phyloP scores from a whole-genome alignment of 2,329 filamentous ascomycete species.

The Pyrenophora seminiperda region DNA sequence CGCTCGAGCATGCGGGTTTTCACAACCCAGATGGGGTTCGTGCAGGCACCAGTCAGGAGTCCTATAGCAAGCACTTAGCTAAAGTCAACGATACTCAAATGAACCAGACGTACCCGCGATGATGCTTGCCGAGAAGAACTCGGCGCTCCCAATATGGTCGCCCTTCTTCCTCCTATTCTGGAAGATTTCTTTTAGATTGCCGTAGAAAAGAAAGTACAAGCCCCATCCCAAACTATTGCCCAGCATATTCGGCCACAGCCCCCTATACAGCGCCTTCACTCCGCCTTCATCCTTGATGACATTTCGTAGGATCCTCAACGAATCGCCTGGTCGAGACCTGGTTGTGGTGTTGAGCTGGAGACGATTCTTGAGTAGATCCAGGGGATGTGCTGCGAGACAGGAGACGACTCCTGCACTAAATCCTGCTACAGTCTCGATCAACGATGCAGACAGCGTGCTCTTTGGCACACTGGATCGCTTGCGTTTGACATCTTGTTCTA shows the following conservation, averaged over 20 bases:
- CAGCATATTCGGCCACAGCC: conserved; percentile 85
- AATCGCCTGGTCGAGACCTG: conserved; percentile 57
- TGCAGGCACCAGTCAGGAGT: conserved; percentile 76
- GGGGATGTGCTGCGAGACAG: conserved; percentile 85
- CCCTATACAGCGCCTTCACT: conserved; percentile 79
- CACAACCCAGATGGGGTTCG: conserved; percentile 97
- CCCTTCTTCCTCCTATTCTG: conserved; percentile 48
- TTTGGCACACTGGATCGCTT: conserved; percentile 38
- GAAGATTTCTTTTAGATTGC: conserved; percentile 63
- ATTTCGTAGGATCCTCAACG: conserved; percentile 57
- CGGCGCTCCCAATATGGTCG: conserved; percentile 61
- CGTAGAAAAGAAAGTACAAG: conserved; percentile 83
- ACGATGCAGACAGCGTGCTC: conserved; percentile 62
- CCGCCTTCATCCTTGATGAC: conserved; percentile 62
- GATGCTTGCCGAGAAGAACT: conserved; percentile 82
- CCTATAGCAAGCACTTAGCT: conserved; percentile 54
- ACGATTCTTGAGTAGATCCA: conserved; percentile 95
- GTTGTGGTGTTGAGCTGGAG: conserved; percentile 67
- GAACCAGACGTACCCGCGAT: conserved; percentile 54
- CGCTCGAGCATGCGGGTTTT: conserved; percentile 97
- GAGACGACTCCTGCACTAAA: conserved; percentile 86
- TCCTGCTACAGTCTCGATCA: conserved; percentile 87
- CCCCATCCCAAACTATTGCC: conserved; percentile 92
- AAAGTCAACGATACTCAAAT: background rate
- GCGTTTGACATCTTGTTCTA: conserved; percentile 47